A percentile compares a stretch with the other conserved stretches of the same genome.
Conservation (phyloP, 139 green algal genomes). For the Desmodesmus armatus region DNA sequence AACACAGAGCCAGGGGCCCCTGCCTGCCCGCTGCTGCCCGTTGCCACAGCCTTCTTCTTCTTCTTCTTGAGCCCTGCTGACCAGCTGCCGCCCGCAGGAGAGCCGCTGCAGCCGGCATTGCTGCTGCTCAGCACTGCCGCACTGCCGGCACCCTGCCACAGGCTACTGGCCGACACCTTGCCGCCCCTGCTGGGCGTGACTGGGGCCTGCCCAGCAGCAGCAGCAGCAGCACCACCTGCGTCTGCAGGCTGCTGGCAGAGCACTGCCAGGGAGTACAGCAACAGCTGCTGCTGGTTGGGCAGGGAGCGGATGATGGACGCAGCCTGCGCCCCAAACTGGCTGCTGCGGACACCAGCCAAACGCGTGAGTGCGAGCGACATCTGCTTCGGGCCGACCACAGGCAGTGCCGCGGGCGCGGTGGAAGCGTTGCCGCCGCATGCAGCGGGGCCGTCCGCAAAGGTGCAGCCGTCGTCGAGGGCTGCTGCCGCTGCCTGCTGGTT, state of each 20-base stretch:
- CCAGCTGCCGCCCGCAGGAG: too few relatives aligned
- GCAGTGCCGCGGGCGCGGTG: background rate
- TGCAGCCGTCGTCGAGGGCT: too few relatives aligned
- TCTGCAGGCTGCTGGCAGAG: slow-evolving; percentile 16
- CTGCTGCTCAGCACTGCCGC: background rate
- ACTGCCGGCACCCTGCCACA: slow-evolving; percentile 26
- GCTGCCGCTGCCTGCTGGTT: slow-evolving; percentile 25
- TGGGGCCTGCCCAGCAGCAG: background rate
- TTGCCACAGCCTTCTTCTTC: slow-evolving; percentile 2
- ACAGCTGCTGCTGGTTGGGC: slow-evolving; percentile 54
- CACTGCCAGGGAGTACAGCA: slow-evolving; percentile 42
- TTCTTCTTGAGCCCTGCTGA: too few relatives aligned
- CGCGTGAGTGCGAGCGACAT: slow-evolving; percentile 15
- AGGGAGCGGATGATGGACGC: slow-evolving; percentile 32
- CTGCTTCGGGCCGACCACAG: background rate
- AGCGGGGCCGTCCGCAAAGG: background rate
- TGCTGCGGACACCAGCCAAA: slow-evolving; percentile 21
- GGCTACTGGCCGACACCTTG: too few relatives aligned
- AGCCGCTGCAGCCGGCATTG: slow-evolving; percentile 21
- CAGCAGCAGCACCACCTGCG: background rate
- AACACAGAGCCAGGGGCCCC: too few relatives aligned
- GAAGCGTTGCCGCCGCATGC: background rate
- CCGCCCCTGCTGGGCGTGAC: background rate
- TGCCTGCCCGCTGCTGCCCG: background rate
- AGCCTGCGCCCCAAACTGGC: slow-evolving; percentile 23